These are phyloP conservation scores for Heracleum sosnowskyi DNA, from an alignment of 129 eudicot species.

Conservation along the genomic window DNA sequence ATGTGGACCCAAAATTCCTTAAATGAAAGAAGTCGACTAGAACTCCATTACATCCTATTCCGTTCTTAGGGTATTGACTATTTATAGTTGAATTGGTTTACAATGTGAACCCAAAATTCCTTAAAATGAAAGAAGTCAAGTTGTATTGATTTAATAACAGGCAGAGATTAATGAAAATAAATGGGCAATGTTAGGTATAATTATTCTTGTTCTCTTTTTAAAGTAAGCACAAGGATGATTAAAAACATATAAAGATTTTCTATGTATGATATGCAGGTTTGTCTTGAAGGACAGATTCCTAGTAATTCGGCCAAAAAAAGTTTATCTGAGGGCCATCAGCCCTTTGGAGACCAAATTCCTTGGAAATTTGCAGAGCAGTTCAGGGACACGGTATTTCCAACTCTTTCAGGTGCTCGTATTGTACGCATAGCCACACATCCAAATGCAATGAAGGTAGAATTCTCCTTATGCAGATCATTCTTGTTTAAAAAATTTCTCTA, in stretches of 20 bases:
- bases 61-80: no score
- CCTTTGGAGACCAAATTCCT: conserved; percentile 93
- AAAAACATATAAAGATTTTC: conserved; percentile 5
- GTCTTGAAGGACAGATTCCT: conserved; percentile 88
- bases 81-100: no score
- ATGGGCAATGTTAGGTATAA: no score
- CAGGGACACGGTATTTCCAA: conserved; percentile 79
- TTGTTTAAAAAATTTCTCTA: not conserved
- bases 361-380: conserved; percentile 92
- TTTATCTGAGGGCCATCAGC: conserved; percentile 69
- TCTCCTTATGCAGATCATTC: not conserved
- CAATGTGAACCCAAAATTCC: no score
- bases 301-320: conserved; percentile 64
- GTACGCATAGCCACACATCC: conserved; percentile 99
- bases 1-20: no score
- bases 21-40: no score
- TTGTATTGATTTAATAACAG: no score
- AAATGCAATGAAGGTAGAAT: conserved; percentile 75
- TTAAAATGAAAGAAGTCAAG: no score
- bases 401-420: conserved; percentile 92
- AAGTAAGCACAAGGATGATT: not conserved
- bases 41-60: no score
- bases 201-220: not conserved
- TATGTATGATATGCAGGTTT: conserved; percentile 31
- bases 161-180: no score